Conservation (phyloP, 2,329 filamentous ascomycete genomes). For the Keithomyces neogunnii region DNA sequence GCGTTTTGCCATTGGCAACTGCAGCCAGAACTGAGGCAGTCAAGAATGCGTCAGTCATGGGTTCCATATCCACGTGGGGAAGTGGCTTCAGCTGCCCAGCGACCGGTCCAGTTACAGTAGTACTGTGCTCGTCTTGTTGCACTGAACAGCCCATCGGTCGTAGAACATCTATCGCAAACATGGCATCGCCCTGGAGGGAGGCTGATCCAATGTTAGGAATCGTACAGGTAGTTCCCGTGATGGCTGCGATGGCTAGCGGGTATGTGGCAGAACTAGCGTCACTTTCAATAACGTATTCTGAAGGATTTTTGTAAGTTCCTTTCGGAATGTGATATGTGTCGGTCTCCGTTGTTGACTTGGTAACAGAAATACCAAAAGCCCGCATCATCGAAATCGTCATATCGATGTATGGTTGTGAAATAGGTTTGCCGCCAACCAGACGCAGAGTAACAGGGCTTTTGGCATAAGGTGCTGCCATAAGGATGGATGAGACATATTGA, state of each 20-base stretch:
- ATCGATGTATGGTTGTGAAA: constrained; percentile 94
- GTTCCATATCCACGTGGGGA: constrained; percentile 89
- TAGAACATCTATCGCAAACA: constrained; percentile 85
- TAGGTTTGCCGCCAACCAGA: constrained; percentile 91
- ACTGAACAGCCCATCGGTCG: constrained; percentile 90
- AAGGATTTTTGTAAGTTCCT: constrained; percentile 73
- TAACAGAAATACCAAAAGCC: constrained; percentile 76
- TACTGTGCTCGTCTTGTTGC: constrained; percentile 74
- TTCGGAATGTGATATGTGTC: constrained; percentile 93
- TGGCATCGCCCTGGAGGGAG: constrained; percentile 89
- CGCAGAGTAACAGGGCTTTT: constrained; percentile 86
- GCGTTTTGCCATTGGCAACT: constrained; percentile 73
- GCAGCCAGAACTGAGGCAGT: constrained; percentile 90
- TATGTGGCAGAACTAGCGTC: constrained; percentile 98
- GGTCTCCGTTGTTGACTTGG: constrained; percentile 65
- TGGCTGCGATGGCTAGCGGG: constrained; percentile 85
- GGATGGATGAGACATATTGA: constrained; percentile 95
- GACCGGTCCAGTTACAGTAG: constrained; percentile 85
- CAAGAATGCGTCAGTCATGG: constrained; percentile 97
- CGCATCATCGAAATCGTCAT: constrained; percentile 99
- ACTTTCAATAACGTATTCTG: constrained; percentile 86
- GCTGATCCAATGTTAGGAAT: constrained; percentile 91
- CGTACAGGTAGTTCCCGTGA: constrained; percentile 91
- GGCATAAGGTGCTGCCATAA: constrained; percentile 96
- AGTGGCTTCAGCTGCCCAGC: constrained; percentile 66